Evolutionary conservation across 2,329 filamentous ascomycete genomes (phyloP), one percentile per base, ranked within the genome.

Genomic region (Fusarium anthophilum): DNA sequence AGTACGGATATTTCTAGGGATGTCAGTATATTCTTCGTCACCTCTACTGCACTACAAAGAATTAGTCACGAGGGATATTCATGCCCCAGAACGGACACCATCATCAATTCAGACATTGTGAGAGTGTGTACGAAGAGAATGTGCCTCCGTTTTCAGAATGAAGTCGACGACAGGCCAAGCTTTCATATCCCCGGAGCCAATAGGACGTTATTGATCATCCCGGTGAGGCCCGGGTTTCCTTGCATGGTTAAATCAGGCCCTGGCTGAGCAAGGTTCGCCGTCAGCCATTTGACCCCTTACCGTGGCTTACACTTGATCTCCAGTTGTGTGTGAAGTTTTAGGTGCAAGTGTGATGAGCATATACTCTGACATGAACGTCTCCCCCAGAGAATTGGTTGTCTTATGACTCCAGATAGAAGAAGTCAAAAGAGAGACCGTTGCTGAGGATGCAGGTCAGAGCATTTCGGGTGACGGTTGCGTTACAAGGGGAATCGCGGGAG

Each of bases 161-260:
- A n/a, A 39, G 44, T 37, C 14, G 15, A 61, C 22, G n/a, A 26
- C 22, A 45, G 45, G 45, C 18, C 45, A 53, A 62, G 57, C 39
- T 63, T 47, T 54, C 28, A n/a, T 35, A 44, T 14, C 47, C 35
- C 57, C 20, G 11, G n/a, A 44, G 62, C 38, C 65, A 73, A 72
- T 73, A 76, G 58, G 63, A 76, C 70, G 62, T 68, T 69, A 72
- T 73, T 48, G 66, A 72, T 35, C 60, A 74, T 74, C 61, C 72
- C 63, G 76, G 41, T 58, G 41, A 70, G 53, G 58, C 62, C 75
- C 68, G 76, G 76, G 62, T 77, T 78, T 57, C 76, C 70, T 59
- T 62, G 54, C 67, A 69, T 55, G 74, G 74, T 71, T 73, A 75
- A 77, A 60, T 70, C 73, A 76, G 75, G 75, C 66, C 75, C 72